Evolutionary conservation across 2,329 filamentous ascomycete species (phyloP).

Genomic region (Aspergillus pseudoglaucus): DNA sequence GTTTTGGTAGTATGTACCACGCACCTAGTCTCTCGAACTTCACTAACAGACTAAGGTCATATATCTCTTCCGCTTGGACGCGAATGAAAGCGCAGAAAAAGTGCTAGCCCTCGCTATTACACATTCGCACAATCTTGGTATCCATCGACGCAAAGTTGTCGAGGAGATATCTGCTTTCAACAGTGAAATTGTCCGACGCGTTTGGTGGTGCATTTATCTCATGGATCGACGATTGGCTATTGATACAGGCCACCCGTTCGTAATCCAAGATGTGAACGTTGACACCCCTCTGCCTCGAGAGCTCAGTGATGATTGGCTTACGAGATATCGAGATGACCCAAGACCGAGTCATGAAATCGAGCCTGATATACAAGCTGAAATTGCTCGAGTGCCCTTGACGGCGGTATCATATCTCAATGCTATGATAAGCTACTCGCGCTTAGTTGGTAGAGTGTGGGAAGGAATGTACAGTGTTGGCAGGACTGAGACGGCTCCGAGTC

Average conservation of each 20-base stretch:
- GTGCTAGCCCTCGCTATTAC: slow-evolving; percentile 14
- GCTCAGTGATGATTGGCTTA: slow-evolving; percentile 13
- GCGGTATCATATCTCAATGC: slow-evolving; percentile 14
- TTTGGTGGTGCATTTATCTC: slow-evolving; percentile 25
- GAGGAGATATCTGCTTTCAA: slow-evolving; percentile 8
- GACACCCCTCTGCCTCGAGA: slow-evolving; percentile 13
- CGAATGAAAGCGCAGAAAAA: slow-evolving; percentile 9
- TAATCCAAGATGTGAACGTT: slow-evolving; percentile 20
- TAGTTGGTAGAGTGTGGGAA: slow-evolving; percentile 18
- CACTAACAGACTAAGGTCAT: slow-evolving; percentile 8
- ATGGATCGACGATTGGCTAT: slow-evolving; percentile 19
- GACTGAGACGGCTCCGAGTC: slow-evolving; percentile 8
- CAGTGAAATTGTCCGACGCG: slow-evolving; percentile 19
- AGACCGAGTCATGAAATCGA: background rate
- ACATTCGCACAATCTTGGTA: slow-evolving; percentile 16
- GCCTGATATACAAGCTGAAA: background rate
- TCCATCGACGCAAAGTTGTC: slow-evolving; percentile 14
- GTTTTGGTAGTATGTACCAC: slow-evolving; percentile 10
- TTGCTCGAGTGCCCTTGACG: slow-evolving; percentile 1
- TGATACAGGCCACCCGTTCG: slow-evolving; percentile 20
- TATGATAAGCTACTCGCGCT: slow-evolving; percentile 14
- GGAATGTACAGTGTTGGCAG: slow-evolving; percentile 13
- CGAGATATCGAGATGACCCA: background rate
- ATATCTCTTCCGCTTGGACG: slow-evolving; percentile 16
- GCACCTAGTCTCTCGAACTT: background rate